Conservation (phyloP, 805 yeast species). For the Suhomyces prunicola region DNA sequence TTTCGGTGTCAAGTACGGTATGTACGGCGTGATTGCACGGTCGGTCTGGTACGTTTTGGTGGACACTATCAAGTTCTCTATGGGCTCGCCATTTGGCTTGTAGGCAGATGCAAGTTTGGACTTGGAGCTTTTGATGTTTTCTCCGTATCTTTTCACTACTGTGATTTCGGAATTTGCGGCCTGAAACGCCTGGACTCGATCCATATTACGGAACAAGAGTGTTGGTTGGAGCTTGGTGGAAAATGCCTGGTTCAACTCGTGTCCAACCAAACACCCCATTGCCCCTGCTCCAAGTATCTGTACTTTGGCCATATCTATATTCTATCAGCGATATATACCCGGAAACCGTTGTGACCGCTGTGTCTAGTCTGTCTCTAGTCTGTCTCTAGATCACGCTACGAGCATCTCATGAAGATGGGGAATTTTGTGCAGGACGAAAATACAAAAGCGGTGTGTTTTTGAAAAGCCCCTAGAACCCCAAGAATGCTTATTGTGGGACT, state of each 20-base stretch:
- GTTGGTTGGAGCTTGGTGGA: conserved; percentile 40
- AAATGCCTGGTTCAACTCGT: conserved; percentile 38
- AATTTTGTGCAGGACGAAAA: background rate
- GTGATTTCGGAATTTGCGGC: conserved; percentile 39
- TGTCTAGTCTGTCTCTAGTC: background rate
- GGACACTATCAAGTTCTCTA: conserved; percentile 63
- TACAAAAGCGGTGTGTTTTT: background rate
- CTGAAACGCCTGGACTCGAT: conserved; percentile 39
- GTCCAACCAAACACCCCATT: conserved; percentile 50
- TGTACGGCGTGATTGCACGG: conserved; percentile 55
- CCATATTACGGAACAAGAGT: conserved; percentile 34
- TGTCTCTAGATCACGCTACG: background rate
- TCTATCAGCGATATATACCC: too few relatives aligned
- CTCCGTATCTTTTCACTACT: conserved; percentile 18
- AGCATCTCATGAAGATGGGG: background rate
- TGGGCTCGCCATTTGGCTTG: conserved; percentile 22
- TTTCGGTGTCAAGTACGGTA: conserved; percentile 43
- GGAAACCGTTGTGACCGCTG: background rate
- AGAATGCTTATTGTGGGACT: conserved; percentile 85
- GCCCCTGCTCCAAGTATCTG: conserved; percentile 53
- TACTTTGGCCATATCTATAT: conserved; percentile 15
- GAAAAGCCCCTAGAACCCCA: background rate
- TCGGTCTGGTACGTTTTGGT: conserved; percentile 79
- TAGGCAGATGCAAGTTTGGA: conserved; percentile 22
- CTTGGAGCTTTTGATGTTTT: conserved; percentile 12